Conservation (phyloP, 1,139 yeast genomes). For the Candida freyschussii region DNA sequence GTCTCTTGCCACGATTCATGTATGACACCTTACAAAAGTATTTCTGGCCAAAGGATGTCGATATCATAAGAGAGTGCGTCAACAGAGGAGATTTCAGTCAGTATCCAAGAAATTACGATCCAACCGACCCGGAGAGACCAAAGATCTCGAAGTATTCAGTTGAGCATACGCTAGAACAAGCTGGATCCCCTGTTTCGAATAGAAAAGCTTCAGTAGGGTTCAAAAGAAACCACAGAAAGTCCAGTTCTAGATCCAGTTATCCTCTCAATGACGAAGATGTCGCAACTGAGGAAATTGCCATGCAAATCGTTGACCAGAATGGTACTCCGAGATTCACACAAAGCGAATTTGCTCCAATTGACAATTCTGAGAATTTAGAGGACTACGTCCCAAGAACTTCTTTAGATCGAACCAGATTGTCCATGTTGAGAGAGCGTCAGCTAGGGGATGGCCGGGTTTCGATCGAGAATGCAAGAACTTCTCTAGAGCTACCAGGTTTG, state of each 20-base stretch:
- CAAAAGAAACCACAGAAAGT: slow-evolving; percentile 13
- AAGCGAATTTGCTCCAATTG: slow-evolving; percentile 11
- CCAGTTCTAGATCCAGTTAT: slow-evolving; percentile 10
- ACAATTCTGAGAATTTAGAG: slow-evolving; percentile 5
- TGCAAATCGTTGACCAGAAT: slow-evolving; percentile 26
- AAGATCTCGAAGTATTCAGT: slow-evolving; percentile 29
- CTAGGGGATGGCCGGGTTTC: slow-evolving; percentile 33
- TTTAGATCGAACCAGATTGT: slow-evolving; percentile 31
- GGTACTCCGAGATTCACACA: slow-evolving; percentile 25
- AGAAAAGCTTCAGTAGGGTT: slow-evolving; percentile 16
- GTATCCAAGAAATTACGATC: slow-evolving; percentile 52
- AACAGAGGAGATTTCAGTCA: slow-evolving; percentile 49
- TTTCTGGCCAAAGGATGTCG: slow-evolving; percentile 72
- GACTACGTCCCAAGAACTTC: slow-evolving; percentile 28
- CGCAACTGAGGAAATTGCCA: slow-evolving; percentile 27
- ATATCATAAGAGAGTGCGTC: slow-evolving; percentile 76
- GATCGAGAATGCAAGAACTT: slow-evolving; percentile 34
- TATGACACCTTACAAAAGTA: slow-evolving; percentile 59
- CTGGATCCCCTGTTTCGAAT: slow-evolving; percentile 10
- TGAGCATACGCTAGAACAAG: slow-evolving; percentile 16
- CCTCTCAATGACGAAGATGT: slow-evolving; percentile 23
- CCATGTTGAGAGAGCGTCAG: slow-evolving; percentile 32
- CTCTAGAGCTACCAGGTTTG: slow-evolving; percentile 36
- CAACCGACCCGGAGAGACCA: slow-evolving; percentile 49
- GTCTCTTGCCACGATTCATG: slow-evolving; percentile 73